phyloP scores from a whole-genome alignment of 2,329 filamentous ascomycete species.

The Diaporthe aspalathi region DNA sequence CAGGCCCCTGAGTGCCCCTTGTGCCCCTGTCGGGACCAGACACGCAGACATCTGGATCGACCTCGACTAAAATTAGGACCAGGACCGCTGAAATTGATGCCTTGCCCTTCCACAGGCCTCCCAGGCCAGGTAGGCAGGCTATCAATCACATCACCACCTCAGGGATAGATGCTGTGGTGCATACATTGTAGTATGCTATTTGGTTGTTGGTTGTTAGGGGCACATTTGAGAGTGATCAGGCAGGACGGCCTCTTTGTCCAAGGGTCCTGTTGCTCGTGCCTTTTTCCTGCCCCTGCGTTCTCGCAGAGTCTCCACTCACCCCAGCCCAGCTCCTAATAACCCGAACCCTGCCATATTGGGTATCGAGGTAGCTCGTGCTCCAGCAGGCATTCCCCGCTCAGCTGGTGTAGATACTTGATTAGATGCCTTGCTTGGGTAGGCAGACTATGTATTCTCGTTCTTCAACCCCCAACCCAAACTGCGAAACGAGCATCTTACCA shows the following conservation, averaged over 20 bases:
- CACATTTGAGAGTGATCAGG: too few relatives aligned
- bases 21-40: constrained; percentile 19
- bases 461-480: background rate
- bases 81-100: constrained; percentile 23
- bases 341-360: constrained; percentile 11
- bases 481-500: constrained; percentile 27
- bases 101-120: constrained; percentile 14
- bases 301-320: background rate
- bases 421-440: too few relatives aligned
- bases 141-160: too few relatives aligned
- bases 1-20: constrained; percentile 17
- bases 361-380: background rate
- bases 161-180: too few relatives aligned
- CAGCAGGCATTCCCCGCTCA: background rate
- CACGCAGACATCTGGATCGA: constrained; percentile 27
- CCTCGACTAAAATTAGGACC: constrained; percentile 30
- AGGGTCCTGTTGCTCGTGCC: too few relatives aligned
- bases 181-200: too few relatives aligned
- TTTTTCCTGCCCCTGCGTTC: background rate
- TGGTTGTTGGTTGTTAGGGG: background rate
- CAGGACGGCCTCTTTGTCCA: too few relatives aligned
- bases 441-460: background rate
- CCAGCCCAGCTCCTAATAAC: background rate
- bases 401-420: background rate
- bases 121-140: background rate